These are phyloP conservation scores for Corniculantispora saksenae DNA, from an alignment of 2,329 filamentous ascomycete species.

Conservation along the genomic window DNA sequence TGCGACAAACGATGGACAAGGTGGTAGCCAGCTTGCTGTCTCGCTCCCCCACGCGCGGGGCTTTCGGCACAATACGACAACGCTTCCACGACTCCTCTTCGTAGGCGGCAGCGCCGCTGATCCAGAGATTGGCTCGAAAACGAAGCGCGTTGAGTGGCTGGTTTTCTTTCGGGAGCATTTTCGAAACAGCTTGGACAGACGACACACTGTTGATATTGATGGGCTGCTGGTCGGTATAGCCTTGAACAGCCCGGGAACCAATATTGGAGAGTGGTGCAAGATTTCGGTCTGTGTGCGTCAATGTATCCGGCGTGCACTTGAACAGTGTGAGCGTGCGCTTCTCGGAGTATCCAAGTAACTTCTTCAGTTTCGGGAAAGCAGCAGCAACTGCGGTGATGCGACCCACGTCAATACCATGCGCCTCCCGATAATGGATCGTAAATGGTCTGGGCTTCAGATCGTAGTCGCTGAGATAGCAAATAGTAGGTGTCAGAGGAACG, in stretches of 20 bases:
- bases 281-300: conserved; percentile 22
- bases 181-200: conserved; percentile 25
- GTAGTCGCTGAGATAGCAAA: neutral
- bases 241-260: conserved; percentile 24
- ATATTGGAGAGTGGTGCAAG: conserved; percentile 23
- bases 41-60: neutral
- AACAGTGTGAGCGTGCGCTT: conserved; percentile 20
- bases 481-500: conserved; percentile 5
- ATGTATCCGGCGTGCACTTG: conserved; percentile 21
- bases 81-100: conserved; percentile 25
- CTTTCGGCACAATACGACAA: conserved; percentile 19
- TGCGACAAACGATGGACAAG: conserved; percentile 24
- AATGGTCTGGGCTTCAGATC: conserved; percentile 17
- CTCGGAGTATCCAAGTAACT: conserved; percentile 18
- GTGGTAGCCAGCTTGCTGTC: conserved; percentile 13
- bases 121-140: conserved; percentile 26
- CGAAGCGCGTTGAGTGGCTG: conserved; percentile 23
- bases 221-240: conserved; percentile 26
- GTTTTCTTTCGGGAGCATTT: conserved; percentile 20
- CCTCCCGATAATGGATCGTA: conserved; percentile 23
- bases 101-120: conserved; percentile 21
- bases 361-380: conserved; percentile 22
- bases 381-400: conserved; percentile 20
- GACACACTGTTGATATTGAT: conserved; percentile 25
- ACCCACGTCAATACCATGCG: conserved; percentile 22